A percentile compares a stretch with the other conserved stretches of the same genome.
phyloP scores from a whole-genome alignment of 805 yeast species.

The Grigorovia jiainica region DNA sequence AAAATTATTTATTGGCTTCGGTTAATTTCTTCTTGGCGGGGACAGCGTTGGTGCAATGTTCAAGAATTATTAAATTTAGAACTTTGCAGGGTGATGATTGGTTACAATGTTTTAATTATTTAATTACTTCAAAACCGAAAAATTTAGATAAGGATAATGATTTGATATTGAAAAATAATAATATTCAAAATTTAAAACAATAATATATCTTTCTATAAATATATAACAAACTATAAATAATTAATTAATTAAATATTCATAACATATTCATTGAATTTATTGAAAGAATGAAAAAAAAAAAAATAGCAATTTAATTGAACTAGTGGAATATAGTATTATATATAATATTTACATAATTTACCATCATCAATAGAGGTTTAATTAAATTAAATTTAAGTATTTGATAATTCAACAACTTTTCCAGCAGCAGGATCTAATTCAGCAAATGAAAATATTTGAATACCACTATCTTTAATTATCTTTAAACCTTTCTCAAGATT shows the following conservation, averaged over 20 bases:
- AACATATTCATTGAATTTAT: no score
- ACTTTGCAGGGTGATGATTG: slow-evolving; percentile 51
- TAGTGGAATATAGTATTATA: no score
- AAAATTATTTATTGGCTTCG: slow-evolving; percentile 76
- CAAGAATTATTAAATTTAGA: slow-evolving; percentile 65
- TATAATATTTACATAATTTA: no score
- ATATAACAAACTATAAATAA: no score
- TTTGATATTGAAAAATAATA: no score
- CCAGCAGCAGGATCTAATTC: slow-evolving; percentile 97
- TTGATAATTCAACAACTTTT: slow-evolving; percentile 73
- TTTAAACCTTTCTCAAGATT: slow-evolving; percentile 83
- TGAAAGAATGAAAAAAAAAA: no score
- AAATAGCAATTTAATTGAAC: no score
- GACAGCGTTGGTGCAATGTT: slow-evolving; percentile 79
- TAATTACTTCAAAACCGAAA: slow-evolving; percentile 28
- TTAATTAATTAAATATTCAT: no score
- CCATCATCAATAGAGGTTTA: no score
- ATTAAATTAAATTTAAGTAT: no score
- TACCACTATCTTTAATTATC: slow-evolving; percentile 78
- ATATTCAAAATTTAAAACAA: no score
- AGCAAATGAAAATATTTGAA: slow-evolving; percentile 82
- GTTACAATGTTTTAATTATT: slow-evolving; percentile 46
- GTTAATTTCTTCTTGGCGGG: slow-evolving; percentile 89
- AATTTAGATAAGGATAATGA: neutral
- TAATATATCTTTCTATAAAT: no score